Percentiles rank a stretch among this genome's conserved stretches.
Conservation (phyloP, 768 basidiomycete genomes). For the Tylopilus sp. region DNA sequence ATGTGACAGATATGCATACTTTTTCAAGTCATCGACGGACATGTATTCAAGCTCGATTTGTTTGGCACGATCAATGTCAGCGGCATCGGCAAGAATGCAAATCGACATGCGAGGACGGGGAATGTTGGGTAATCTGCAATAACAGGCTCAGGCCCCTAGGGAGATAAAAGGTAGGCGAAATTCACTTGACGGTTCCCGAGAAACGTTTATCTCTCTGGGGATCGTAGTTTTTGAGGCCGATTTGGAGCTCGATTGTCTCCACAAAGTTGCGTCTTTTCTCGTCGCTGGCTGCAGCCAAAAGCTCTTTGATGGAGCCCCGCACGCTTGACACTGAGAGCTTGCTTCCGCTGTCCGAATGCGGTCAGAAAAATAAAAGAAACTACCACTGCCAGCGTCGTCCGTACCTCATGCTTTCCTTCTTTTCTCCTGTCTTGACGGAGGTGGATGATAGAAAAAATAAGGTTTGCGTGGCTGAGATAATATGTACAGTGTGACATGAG, state of each 20-base stretch:
- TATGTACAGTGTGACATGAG: conserved; percentile 36
- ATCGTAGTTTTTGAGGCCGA: conserved; percentile 98
- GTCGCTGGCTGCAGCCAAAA: conserved; percentile 78
- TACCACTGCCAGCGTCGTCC: neutral
- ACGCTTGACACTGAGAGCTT: conserved; percentile 99
- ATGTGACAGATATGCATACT: conserved; percentile 49
- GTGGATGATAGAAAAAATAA: conserved; percentile 25
- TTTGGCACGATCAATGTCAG: conserved; percentile 98
- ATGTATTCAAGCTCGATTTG: conserved; percentile 98
- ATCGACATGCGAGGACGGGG: conserved; percentile 99
- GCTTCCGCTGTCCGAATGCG: conserved; percentile 34
- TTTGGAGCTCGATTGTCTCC: conserved; percentile 95
- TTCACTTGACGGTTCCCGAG: conserved; percentile 95
- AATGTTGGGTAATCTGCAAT: conserved; percentile 81
- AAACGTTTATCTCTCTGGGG: conserved; percentile 99
- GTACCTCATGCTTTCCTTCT: conserved; percentile 31
- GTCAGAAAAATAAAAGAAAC: neutral
- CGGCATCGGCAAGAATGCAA: conserved; percentile 99
- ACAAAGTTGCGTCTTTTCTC: conserved; percentile 93
- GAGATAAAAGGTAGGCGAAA: neutral
- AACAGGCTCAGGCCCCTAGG: neutral
- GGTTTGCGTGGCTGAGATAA: conserved; percentile 29
- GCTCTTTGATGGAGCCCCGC: conserved; percentile 94
- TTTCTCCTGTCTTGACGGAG: conserved; percentile 15
- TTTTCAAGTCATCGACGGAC: conserved; percentile 99